A percentile compares a stretch with the other conserved stretches of the same genome.
phyloP scores from a whole-genome alignment of 2,329 filamentous ascomycete genomes.

The Cadophora malorum region DNA sequence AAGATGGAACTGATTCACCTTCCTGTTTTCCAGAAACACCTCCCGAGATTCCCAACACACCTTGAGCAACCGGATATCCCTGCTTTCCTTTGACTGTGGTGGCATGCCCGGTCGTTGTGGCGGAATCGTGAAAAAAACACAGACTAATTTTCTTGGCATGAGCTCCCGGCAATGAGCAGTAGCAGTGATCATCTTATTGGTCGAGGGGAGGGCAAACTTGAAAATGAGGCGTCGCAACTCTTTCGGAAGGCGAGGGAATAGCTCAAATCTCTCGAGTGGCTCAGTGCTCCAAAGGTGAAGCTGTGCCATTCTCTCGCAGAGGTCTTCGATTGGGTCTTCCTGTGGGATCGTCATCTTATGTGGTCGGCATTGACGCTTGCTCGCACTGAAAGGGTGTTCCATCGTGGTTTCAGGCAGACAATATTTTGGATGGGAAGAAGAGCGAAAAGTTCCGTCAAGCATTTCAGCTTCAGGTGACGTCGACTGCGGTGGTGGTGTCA shows the following conservation, averaged over 20 bases:
- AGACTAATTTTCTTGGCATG: neutral
- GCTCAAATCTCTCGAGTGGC: neutral
- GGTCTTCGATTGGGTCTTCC: neutral
- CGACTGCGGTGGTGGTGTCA: neutral
- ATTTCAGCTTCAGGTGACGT: neutral
- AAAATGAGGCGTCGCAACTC: neutral
- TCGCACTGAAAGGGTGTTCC: neutral
- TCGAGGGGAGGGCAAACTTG: neutral
- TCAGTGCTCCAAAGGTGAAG: neutral
- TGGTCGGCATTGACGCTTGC: neutral
- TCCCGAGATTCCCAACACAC: neutral
- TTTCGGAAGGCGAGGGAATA: neutral
- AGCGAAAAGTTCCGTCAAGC: neutral
- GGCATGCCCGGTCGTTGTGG: neutral
- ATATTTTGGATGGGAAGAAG: neutral
- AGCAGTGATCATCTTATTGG: neutral
- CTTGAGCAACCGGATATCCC: neutral
- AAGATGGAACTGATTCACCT: neutral
- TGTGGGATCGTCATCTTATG: neutral
- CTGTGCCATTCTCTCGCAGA: neutral
- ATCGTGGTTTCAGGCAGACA: neutral
- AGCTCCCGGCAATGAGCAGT: neutral
- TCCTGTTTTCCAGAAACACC: neutral
- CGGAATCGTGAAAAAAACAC: neutral
- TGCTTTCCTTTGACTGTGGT: neutral